Base-by-base conservation (phyloP, 495 filamentous ascomycete species). In the Annulohypoxylon stygium region DNA sequence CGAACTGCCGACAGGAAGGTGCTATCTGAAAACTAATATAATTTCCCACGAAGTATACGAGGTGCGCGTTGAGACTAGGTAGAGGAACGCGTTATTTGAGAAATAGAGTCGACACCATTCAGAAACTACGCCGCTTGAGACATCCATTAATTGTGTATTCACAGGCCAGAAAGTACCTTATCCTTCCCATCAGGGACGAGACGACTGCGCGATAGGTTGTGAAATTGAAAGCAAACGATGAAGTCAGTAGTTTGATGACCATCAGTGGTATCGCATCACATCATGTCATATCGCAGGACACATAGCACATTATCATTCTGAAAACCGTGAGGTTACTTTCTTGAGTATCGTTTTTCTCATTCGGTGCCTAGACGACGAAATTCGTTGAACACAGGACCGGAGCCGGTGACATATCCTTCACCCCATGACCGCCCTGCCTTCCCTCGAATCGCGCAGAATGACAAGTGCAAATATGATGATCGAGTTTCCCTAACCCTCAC, bases 401-500 rank as follows among this genome's bases (percentile, higher is more conserved):
- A 78, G 74, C 76, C 74, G 67, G 71, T 73, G 71, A 71, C 64
- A 50, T 76, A 70, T 67, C 62, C 76, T 67, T 62, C 71, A 72
- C 70, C 76, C 71, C 72, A 74, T 76, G 71, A 76, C 74, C 70
- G 58, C 65, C 69, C 69, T 73, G 73, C 71, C 74, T 70, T 75
- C 64, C 76, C 74, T 76, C 68, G 71, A 78, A 76, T 70, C 69
- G 65, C 74, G 69, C 68, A 61, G 74, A 70, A 72, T 64, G 76
- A 76, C 76, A 74, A 76, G 65, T 62, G 74, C 69, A 76, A 78
- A 78, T 76, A 73, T 75, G 67, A 77, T 75, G 73, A 78, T 78
- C 70, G 65, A 76, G 76, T 76, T 76, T 78, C 76, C 76, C 76
- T 76, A 75, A 77, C 72, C 77, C 75, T 70, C 77, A 74, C 72